Percentiles rank a stretch among this genome's conserved stretches.
These are phyloP conservation scores for Beauveria sp. DNA, from an alignment of 2,329 filamentous ascomycete species.

Conservation along the genomic window DNA sequence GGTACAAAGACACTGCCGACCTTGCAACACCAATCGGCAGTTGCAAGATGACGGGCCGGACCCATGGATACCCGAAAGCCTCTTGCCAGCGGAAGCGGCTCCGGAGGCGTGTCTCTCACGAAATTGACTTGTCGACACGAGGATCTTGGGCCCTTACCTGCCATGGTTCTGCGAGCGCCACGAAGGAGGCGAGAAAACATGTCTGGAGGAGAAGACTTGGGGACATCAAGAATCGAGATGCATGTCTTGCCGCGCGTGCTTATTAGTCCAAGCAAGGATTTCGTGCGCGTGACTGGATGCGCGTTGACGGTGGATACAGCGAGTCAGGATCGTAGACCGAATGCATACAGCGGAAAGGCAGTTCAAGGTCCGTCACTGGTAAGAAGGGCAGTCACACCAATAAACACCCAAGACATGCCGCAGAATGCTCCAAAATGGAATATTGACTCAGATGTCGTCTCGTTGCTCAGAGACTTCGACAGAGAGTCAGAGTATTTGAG, in stretches of 20 bases:
- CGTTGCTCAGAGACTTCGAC: no score
- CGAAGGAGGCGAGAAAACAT: not conserved
- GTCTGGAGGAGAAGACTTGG: not conserved
- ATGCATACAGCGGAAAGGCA: no score
- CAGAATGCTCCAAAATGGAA: no score
- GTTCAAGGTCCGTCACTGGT: no score
- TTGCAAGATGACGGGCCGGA: not conserved
- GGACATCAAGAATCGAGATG: not conserved
- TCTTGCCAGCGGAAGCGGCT: not conserved
- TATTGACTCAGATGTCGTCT: no score
- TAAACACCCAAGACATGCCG: no score
- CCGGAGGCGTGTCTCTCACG: not conserved
- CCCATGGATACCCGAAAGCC: not conserved
- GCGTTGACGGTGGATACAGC: not conserved
- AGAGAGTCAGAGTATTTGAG: not conserved
- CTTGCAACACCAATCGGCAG: not conserved
- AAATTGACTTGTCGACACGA: not conserved
- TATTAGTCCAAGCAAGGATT: not conserved
- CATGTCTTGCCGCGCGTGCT: not conserved
- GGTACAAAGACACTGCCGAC: not conserved
- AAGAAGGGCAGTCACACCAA: no score
- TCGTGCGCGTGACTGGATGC: not conserved
- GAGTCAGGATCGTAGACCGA: no score
- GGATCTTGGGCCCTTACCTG: not conserved
- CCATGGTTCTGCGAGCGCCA: not conserved